These are phyloP conservation scores for Fagopyrum esculentum DNA, from an alignment of 148 eudicot genomes.

Conservation along the genomic window DNA sequence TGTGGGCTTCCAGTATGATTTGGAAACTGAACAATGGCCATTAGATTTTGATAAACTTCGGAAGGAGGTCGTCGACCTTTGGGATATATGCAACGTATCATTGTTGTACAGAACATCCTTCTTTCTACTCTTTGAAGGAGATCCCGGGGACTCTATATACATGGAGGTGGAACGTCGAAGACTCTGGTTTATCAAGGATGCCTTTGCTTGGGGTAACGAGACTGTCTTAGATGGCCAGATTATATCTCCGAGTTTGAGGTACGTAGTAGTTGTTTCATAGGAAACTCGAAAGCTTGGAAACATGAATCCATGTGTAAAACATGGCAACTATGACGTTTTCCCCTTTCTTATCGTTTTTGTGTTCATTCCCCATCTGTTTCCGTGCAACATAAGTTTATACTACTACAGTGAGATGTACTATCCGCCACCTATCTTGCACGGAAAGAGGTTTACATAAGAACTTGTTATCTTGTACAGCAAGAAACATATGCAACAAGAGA, in stretches of 20 bases:
- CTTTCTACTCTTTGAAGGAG: slow-evolving; percentile 73
- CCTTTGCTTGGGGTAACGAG: slow-evolving; percentile 51
- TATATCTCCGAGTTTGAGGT: slow-evolving; percentile 70
- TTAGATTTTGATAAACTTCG: slow-evolving; percentile 58
- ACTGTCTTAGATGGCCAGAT: slow-evolving; percentile 46
- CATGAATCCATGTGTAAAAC: no score
- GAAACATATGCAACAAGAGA: slow-evolving; percentile 60
- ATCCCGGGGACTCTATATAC: slow-evolving; percentile 67
- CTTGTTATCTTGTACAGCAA: slow-evolving; percentile 28
- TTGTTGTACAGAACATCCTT: slow-evolving; percentile 80
- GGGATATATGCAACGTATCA: slow-evolving; percentile 70
- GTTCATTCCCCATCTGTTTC: no score
- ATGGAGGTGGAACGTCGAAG: slow-evolving; percentile 87
- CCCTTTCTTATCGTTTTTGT: no score
- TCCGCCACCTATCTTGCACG: no score
- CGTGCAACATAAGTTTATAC: no score
- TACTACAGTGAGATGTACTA: no score
- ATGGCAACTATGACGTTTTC: no score
- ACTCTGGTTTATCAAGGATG: slow-evolving; percentile 53
- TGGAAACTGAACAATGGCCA: slow-evolving; percentile 33
- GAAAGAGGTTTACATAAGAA: neutral
- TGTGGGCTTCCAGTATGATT: slow-evolving; percentile 60
- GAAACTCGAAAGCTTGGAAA: neutral
- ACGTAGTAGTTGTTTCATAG: neutral
- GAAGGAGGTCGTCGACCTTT: slow-evolving; percentile 60